Conservation (phyloP, 2,329 filamentous ascomycete species). For the Aureobasidium sp. region DNA sequence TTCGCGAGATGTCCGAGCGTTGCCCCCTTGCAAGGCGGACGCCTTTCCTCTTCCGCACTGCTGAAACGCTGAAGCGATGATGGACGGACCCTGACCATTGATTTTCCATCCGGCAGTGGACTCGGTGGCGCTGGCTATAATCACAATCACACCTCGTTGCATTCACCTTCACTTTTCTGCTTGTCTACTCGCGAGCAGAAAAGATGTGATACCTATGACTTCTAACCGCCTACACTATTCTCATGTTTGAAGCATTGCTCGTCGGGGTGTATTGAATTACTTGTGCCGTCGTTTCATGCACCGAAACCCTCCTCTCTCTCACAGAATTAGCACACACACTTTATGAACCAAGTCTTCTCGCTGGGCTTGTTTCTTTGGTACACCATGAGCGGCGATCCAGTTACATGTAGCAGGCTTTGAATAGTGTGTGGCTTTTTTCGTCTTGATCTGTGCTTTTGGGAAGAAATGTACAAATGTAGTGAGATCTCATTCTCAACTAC, state of each 20-base stretch:
- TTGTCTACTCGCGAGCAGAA: background rate
- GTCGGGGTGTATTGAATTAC: too few relatives aligned
- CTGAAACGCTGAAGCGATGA: background rate
- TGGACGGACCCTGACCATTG: background rate
- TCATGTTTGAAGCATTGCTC: too few relatives aligned
- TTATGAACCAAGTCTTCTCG: too few relatives aligned
- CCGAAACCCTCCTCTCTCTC: background rate
- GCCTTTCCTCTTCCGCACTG: background rate
- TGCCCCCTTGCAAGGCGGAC: background rate
- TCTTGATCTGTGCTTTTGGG: background rate
- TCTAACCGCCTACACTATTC: background rate
- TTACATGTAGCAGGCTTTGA: too few relatives aligned
- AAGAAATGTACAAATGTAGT: too few relatives aligned
- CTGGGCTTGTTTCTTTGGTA: too few relatives aligned
- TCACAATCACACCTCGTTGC: background rate
- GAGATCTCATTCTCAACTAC: too few relatives aligned
- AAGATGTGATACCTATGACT: background rate
- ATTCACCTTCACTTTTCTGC: background rate
- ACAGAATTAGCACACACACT: too few relatives aligned
- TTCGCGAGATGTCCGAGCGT: background rate
- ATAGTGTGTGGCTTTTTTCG: too few relatives aligned
- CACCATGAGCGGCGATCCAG: too few relatives aligned
- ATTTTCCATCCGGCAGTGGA: too few relatives aligned
- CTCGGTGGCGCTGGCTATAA: background rate
- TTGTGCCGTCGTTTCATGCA: background rate